Evolutionary conservation across 352 stramenopile species (phyloP).

Genomic region (Globisporangium irregulare): DNA sequence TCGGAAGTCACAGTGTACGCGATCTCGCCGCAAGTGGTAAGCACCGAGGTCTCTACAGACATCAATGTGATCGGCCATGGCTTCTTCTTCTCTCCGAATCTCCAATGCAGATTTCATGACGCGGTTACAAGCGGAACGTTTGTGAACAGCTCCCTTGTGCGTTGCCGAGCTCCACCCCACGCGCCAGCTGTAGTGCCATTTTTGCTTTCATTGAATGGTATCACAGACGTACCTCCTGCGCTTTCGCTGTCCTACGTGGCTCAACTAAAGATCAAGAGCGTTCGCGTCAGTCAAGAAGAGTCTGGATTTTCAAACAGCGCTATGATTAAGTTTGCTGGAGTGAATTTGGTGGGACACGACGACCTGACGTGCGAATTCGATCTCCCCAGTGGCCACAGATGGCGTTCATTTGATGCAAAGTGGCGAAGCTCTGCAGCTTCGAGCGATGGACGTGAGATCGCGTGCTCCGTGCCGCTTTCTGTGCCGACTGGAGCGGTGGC

Average conservation of each 20-base stretch:
- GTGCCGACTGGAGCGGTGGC: conserved; percentile 14
- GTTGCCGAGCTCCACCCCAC: conserved; percentile 32
- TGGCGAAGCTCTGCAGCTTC: background rate
- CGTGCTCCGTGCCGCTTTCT: background rate
- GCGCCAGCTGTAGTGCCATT: conserved; percentile 24
- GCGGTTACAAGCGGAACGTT: conserved; percentile 15
- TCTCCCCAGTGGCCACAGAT: background rate
- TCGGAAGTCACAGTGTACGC: conserved; percentile 22
- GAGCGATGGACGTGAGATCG: background rate
- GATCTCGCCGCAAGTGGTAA: conserved; percentile 24
- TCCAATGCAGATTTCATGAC: conserved; percentile 29
- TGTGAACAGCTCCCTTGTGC: conserved; percentile 38
- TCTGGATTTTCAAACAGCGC: background rate
- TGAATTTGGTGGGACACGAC: background rate
- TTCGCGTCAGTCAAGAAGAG: background rate
- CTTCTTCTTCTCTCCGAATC: conserved; percentile 32
- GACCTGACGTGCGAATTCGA: conserved; percentile 14
- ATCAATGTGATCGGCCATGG: conserved; percentile 34
- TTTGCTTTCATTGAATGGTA: conserved; percentile 25
- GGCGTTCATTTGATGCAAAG: conserved; percentile 3
- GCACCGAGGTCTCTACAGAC: conserved; percentile 15
- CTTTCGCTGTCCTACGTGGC: conserved; percentile 26
- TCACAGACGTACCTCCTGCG: conserved; percentile 16
- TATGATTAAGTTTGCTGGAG: background rate
- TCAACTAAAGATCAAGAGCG: conserved; percentile 7